Evolutionary conservation across 129 eudicot species (phyloP).

Genomic region (Flaveria ramosissima): DNA sequence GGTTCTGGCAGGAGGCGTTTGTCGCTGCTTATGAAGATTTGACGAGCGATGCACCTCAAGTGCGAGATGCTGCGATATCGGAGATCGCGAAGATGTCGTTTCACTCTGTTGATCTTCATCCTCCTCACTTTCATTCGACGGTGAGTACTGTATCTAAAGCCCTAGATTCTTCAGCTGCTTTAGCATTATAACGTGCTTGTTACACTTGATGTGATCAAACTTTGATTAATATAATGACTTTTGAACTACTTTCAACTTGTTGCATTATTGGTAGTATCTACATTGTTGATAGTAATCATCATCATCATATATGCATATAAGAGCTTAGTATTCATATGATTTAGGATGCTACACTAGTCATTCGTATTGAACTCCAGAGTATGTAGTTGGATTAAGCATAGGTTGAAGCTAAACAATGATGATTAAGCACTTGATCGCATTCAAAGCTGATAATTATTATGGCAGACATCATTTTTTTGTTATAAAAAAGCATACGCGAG

Average conservation of each 20-base stretch:
- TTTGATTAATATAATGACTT: too few species aligned
- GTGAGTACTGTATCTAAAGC: constrained; percentile 39
- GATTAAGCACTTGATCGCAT: not conserved
- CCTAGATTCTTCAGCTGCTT: not conserved
- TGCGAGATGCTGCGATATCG: constrained; percentile 66
- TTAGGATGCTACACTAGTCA: not conserved
- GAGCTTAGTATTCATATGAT: constrained; percentile 5
- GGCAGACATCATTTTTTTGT: not conserved
- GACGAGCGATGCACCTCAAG: constrained; percentile 64
- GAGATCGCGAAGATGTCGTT: constrained; percentile 95
- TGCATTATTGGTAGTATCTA: not conserved
- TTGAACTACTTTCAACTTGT: too few species aligned
- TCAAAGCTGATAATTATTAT: not conserved
- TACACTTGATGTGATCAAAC: constrained; percentile 1
- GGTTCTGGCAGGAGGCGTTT: constrained; percentile 95
- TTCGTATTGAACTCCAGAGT: not conserved
- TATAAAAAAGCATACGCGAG: not conserved
- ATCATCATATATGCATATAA: not conserved
- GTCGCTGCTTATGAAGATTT: constrained; percentile 94
- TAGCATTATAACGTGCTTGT: not conserved
- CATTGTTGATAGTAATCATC: not conserved
- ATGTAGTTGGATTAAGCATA: constrained; percentile 7
- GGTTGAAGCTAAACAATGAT: not conserved
- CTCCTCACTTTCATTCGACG: constrained; percentile 56
- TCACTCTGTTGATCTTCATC: constrained; percentile 47